Conservation (phyloP, 495 filamentous ascomycete species). For the Aspergillus bertholletiae region DNA sequence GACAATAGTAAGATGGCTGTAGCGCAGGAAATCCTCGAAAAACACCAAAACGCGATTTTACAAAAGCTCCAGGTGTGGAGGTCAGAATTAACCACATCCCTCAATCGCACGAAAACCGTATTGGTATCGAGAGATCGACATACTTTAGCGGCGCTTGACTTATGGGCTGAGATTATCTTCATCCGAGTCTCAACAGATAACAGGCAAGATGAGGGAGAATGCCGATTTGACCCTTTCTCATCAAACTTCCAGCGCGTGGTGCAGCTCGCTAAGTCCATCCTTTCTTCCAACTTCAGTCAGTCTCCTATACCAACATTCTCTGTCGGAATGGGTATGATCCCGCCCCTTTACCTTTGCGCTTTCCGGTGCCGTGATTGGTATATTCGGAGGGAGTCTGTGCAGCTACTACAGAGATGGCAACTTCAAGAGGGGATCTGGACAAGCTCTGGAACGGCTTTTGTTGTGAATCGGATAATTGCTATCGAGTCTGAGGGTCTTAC, state of each 20-base stretch:
- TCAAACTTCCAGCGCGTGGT: slow-evolving; percentile 6
- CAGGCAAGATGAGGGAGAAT: background rate
- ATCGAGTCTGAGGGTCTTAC: slow-evolving; percentile 10
- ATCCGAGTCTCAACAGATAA: slow-evolving; percentile 8
- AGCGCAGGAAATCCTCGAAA: background rate
- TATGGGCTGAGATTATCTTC: slow-evolving; percentile 12
- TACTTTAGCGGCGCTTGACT: slow-evolving; percentile 6
- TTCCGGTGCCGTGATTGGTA: slow-evolving; percentile 18
- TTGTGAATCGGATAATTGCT: slow-evolving; percentile 8
- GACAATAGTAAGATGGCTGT: background rate
- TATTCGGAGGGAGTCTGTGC: slow-evolving; percentile 9
- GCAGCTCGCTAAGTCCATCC: slow-evolving; percentile 3
- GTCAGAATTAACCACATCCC: background rate
- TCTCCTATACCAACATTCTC: slow-evolving; percentile 11
- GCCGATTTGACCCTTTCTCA: slow-evolving; percentile 8
- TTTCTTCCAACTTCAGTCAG: background rate
- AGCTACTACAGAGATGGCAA: slow-evolving; percentile 5
- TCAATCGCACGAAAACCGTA: background rate
- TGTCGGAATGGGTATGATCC: slow-evolving; percentile 11
- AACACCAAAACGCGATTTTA: slow-evolving; percentile 4
- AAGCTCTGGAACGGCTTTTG: background rate
- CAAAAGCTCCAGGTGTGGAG: slow-evolving; percentile 4
- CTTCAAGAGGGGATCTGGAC: slow-evolving; percentile 13
- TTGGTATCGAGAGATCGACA: background rate
- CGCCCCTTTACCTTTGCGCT: slow-evolving; percentile 13